Conservation (phyloP, 148 eudicot species). For the Chenopodium suecicum region DNA sequence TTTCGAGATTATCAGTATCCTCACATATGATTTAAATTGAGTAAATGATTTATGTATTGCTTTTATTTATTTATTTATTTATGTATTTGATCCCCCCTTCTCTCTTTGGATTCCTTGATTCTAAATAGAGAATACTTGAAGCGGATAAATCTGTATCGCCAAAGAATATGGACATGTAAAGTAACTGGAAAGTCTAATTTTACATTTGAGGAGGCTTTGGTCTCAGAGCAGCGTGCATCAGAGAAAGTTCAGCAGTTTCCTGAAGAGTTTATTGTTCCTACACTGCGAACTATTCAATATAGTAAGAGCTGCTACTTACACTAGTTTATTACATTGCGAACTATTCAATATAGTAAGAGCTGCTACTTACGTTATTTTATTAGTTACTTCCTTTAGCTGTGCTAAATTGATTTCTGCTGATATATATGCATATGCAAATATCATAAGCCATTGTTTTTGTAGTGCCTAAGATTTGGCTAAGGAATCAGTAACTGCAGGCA, state of each 20-base stretch:
- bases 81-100: conserved; percentile 3
- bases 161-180: conserved; percentile 87
- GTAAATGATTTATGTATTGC: conserved; percentile 7
- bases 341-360: conserved; percentile 83
- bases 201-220: conserved; percentile 94
- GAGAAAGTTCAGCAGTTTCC: conserved; percentile 82
- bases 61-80: neutral
- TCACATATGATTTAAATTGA: conserved; percentile 20
- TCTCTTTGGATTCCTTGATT: conserved; percentile 29
- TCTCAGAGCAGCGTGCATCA: conserved; percentile 70
- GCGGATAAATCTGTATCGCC: conserved; percentile 78
- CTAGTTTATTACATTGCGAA: conserved; percentile 39
- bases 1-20: conserved; percentile 80
- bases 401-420: conserved; percentile 2
- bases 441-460: neutral
- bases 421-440: neutral
- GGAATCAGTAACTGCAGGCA: neutral
- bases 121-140: conserved; percentile 73
- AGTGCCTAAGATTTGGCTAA: neutral
- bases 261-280: conserved; percentile 60
- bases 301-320: conserved; percentile 46
- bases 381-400: neutral
- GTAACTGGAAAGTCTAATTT: conserved; percentile 74
- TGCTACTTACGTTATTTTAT: neutral
- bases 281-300: conserved; percentile 73